Conservation (phyloP, 176 grass and related monocot genomes). For the Rhynchospora pubera region DNA sequence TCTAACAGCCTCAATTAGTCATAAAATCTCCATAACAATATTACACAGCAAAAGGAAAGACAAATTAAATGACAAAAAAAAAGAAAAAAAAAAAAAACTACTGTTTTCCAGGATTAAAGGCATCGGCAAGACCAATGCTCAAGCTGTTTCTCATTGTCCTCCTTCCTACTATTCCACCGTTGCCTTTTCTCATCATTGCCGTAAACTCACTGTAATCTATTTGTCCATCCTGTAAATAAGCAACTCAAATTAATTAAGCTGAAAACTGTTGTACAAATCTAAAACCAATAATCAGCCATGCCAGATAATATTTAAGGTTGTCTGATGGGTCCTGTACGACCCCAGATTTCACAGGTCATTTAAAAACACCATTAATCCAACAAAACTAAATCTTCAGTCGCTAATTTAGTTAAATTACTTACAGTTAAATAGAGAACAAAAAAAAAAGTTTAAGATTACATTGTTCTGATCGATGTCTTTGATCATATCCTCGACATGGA, state of each 20-base stretch:
- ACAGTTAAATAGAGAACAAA: not conserved
- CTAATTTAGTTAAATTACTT: not conserved
- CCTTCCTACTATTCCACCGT: slow-evolving; percentile 76
- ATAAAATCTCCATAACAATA: slow-evolving; percentile 6
- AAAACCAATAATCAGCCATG: not conserved
- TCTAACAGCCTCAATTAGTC: not conserved
- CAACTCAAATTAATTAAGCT: not conserved
- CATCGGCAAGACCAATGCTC: slow-evolving; percentile 47
- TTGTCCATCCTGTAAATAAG: slow-evolving; percentile 75
- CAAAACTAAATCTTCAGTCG: not conserved
- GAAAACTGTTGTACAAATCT: not conserved
- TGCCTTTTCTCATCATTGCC: slow-evolving; percentile 94
- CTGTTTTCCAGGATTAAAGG: slow-evolving; percentile 26
- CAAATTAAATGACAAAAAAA: not conserved
- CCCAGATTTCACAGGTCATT: not conserved
- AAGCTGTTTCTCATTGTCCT: slow-evolving; percentile 68
- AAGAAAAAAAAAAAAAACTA: not conserved
- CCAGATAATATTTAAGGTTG: not conserved
- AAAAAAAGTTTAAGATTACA: slow-evolving; percentile 36
- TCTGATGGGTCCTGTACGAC: not conserved
- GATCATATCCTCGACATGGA: slow-evolving; percentile 92
- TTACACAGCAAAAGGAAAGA: slow-evolving; percentile 7
- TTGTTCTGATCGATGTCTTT: slow-evolving; percentile 90
- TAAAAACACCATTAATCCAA: not conserved
- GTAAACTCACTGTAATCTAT: slow-evolving; percentile 92